Evolutionary conservation across 164 flowering plant species (phyloP), one percentile per base, ranked within the genome.

Genomic region (Sedum album): DNA sequence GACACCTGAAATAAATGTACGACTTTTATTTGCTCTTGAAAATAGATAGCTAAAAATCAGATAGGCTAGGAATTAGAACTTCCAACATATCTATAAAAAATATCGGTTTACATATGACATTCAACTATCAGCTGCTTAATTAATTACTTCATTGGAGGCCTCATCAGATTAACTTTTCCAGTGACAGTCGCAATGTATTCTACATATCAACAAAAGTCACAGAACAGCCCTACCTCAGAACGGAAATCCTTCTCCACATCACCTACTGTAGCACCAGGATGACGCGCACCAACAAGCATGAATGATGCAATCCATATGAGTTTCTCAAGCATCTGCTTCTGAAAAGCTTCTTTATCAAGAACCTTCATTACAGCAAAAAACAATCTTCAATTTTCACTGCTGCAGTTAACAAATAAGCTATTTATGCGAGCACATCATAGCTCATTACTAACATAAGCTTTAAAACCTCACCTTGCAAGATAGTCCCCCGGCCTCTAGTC

Each of bases 241-340:
- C 87, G 81, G 68, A 75, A 80, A 63, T 89, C 93, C 68, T 85
- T 87, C 84, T 94, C 97, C 31, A 91, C 99, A 66, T 18, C 84
- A 70, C 99, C 99, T 20, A 94, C 95, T 55, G 91, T 88, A 38
- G 96, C 93, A 55, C 97, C 97, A 46, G 91, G 90, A 85, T 91
- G 99, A 31, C 96, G 91, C 30, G 96, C 95, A 60, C 97, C 99
- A 70, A 91, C 99, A 63, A 94, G 96, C 97, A 94, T 94, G 76
- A 94, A 91, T 65, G 96, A 91, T 5, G 85, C 80, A 18, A 94
- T 94, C 98, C 99, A 94, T 68, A 94, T 94, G 66, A 94, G 76
- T 79, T 94, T 94, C 84, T 94, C 99, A 39, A 94, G 70, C 99
- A 91, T 94, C 74, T 94, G 99, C 79, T 90, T 89, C 81, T 85